Base-by-base conservation (phyloP, 1,284 basidiomycete genomes). In the Pulveroboletus sp. region DNA sequence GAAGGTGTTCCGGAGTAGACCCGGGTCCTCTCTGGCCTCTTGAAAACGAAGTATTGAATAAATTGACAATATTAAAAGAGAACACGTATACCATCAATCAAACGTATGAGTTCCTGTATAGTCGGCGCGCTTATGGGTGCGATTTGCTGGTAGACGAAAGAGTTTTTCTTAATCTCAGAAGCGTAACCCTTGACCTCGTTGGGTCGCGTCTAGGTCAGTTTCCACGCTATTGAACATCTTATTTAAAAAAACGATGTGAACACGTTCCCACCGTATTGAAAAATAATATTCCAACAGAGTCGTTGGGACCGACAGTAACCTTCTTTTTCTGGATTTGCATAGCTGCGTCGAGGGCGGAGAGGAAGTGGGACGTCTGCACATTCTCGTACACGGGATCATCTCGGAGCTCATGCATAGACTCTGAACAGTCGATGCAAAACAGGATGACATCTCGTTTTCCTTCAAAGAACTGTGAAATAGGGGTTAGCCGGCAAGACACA, bases 401-500 rank as follows among this genome's bases (percentile, higher is more conserved):
- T 35, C 79, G 77, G 15, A 89, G 81, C 29, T 77, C 81, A 39
- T 92, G 87, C 95, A 98, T 98, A 15, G 92, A 90, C 40, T 83
- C 77, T 1, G 94, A 96, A 56, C 92, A 93, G 72, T 99, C 96
- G 58, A 98, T 94, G 67, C 91, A 92, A 75, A 98, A 97, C 18
- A 98, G 76, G 49, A 96, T 87, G 40, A 94, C 90, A 67, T 96
- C 93, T 58, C 83, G 82, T 60, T 86, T 86, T 38, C 84, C 84
- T 62, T 92, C 89, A 60, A 85, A 83, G 55, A 82, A 80, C 91
- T 94, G 56, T 25, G 26, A 24, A 38, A 71, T 68, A 67, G 61
- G 56, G 54, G 60, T 60, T 48, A 56, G 12, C 40, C 5, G 11
- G n/a, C 26, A 33, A 22, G 29, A 18, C 20, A 33, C 25, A 40